Evolutionary conservation across 2,329 filamentous ascomycete species (phyloP), one percentile per base, ranked within the genome.

Genomic region (Thyridium curvatum): DNA sequence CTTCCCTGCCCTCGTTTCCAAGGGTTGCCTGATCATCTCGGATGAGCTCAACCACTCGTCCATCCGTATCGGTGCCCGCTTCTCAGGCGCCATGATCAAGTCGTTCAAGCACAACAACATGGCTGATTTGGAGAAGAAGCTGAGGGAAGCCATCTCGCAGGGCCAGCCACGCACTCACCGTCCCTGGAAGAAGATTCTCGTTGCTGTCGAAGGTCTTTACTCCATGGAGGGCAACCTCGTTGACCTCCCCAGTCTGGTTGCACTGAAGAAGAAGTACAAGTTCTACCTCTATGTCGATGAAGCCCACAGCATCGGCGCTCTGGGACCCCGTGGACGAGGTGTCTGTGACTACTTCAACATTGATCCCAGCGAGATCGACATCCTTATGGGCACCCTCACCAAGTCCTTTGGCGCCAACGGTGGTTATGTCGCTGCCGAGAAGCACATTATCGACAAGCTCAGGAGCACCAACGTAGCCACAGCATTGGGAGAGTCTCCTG

Each of bases 191-290:
- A 98, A 97, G 79, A 97, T 98, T 44, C 64, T 98, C 37, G 86
- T 98, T 33, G 90, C 91, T 30, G 87, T 98, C 30, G 93, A 98
- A 62, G 93, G 93, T 51, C 76, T 98, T 15, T 98, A 98, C 72
- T 97, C 91, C 1, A 98, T 98, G 93, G 93, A 98, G 68, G 93
- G 93, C 35, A 96, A 90, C 49, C 94, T 98, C 86, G 93, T 87
- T 64, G 93, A 98, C 60, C 77, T 98, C n/a, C 93, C 93, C 2
- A 87, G 87, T 44, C 71, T 98, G 37, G 67, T 98, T 42, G 77
- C 74, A 37, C 74, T 98, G 48, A 96, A 95, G 77, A 83, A 83
- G 60, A 89, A 86, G 64, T 98, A 98, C 79, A 97, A 95, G 71
- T 98, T 95, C 68, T 78, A 88, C 57, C 77, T 98, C 3, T 98